Evolutionary conservation across 345 rosid genomes (phyloP), one percentile per base, ranked within the genome.

Genomic region (Mangifera indica): DNA sequence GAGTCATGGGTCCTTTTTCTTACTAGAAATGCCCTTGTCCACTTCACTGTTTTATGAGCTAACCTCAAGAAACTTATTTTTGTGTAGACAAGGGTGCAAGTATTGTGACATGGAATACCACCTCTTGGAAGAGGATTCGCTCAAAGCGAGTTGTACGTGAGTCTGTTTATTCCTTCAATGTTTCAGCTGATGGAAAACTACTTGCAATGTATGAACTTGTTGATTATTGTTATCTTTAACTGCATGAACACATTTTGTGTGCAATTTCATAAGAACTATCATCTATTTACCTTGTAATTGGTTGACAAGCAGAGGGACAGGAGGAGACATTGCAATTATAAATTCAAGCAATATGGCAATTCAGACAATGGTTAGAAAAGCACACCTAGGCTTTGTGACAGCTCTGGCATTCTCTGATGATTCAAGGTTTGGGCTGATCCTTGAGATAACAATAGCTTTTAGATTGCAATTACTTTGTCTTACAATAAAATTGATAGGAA

Each of bases 371-470:
- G 81, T 89, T 34, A 85, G 66, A 78, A 87, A 87, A 79, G 97
- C 98, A 67, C 99, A 93, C 82, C 84, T 91, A 34, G 97, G 91
- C 75, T 80, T 93, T 61, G 97, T 89, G 63, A 93, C 98, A 4
- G 91, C 95, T 58, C 68, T 93, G 76, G 73, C 86, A 49, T 93
- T 96, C 85, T 89, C 98, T 40, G 87, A 77, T 20, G 93, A 93
- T 84, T 93, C 98, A 84, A 96, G 98, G 97, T 96, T 53, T 57
- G 21, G 29, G 59, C 48, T 5, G 8, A 40, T 63, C 44, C 42
- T 58, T 34, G 34, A 3, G 44, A 14, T 11, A 60, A 12, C 13
- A 46, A 56, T 18, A 32, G 46, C 59, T 60, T 46, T 55, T 17
- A 12, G 32, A 21, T 40, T 24, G 51, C 18, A 42, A 26, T 57